These are phyloP conservation scores for Cornus florida DNA, from an alignment of 148 eudicot genomes.

Conservation along the genomic window DNA sequence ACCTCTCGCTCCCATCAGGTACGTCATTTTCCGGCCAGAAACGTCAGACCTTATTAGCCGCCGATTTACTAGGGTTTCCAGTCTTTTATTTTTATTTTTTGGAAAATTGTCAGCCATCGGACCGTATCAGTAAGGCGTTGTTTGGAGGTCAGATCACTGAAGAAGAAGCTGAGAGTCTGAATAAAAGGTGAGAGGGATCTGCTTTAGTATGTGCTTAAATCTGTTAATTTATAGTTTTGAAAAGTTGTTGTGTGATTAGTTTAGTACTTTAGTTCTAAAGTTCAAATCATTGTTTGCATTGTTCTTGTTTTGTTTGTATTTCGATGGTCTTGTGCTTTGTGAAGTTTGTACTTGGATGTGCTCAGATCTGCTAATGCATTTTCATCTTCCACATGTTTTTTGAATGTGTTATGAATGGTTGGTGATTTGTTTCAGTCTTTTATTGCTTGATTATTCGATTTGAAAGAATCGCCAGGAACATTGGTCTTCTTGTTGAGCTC, in stretches of 20 bases:
- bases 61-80: constrained; percentile 1
- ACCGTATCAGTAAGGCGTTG: constrained; percentile 76
- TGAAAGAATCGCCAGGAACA: not conserved
- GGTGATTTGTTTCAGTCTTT: not conserved
- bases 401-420: not conserved
- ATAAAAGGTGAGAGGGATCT: constrained; percentile 46
- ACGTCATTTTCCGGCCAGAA: not conserved
- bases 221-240: not conserved
- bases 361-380: too few species aligned
- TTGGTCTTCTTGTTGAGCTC: not conserved
- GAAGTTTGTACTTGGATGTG: constrained; percentile 2
- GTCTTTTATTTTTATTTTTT: too few species aligned
- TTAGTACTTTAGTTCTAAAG: constrained; percentile 1
- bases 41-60: not conserved
- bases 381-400: not conserved
- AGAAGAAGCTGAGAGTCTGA: constrained; percentile 71
- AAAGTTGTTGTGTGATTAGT: not conserved
- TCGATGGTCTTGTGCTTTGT: not conserved
- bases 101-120: constrained; percentile 65
- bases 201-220: not conserved
- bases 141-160: constrained; percentile 87
- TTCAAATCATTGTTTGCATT: not conserved
- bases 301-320: not conserved
- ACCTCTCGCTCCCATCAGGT: constrained; percentile 59
- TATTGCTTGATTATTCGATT: not conserved